A percentile compares a stretch with the other conserved stretches of the same genome.
phyloP scores from a whole-genome alignment of 2,329 filamentous ascomycete genomes.

The Aspergillus sergii region DNA sequence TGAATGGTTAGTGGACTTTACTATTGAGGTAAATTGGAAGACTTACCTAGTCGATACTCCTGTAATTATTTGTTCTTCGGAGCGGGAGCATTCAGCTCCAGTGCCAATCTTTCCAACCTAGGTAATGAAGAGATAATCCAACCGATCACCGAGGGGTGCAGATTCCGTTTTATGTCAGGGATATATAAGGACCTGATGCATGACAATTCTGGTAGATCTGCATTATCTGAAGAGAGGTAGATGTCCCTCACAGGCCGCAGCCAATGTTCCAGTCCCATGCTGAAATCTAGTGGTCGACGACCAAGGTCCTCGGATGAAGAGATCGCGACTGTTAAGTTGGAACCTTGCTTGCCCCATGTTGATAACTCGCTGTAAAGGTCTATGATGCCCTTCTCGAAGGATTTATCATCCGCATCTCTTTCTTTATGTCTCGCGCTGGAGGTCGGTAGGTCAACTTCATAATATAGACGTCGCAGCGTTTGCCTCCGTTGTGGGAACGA shows the following conservation, averaged over 20 bases:
- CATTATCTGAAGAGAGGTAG: background rate
- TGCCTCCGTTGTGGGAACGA: background rate
- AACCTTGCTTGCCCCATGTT: background rate
- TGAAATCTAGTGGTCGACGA: background rate
- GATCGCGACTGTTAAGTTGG: background rate
- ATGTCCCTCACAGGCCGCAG: background rate
- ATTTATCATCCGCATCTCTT: background rate
- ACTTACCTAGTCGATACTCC: background rate
- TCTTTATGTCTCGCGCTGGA: background rate
- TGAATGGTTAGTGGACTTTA: background rate
- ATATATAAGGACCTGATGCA: background rate
- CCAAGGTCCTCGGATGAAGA: background rate
- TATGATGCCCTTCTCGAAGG: background rate
- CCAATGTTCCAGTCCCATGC: background rate
- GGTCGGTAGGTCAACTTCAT: conserved; percentile 4
- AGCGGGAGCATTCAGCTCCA: background rate
- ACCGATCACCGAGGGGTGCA: background rate
- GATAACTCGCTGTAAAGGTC: background rate
- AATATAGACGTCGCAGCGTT: background rate
- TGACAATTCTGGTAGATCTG: background rate
- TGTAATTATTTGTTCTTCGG: background rate
- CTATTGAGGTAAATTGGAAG: too few relatives aligned
- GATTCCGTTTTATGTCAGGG: background rate
- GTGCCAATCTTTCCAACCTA: background rate
- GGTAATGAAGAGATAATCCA: background rate